Conservation (phyloP, 2,329 filamentous ascomycete genomes). For the Penicillium sp. region DNA sequence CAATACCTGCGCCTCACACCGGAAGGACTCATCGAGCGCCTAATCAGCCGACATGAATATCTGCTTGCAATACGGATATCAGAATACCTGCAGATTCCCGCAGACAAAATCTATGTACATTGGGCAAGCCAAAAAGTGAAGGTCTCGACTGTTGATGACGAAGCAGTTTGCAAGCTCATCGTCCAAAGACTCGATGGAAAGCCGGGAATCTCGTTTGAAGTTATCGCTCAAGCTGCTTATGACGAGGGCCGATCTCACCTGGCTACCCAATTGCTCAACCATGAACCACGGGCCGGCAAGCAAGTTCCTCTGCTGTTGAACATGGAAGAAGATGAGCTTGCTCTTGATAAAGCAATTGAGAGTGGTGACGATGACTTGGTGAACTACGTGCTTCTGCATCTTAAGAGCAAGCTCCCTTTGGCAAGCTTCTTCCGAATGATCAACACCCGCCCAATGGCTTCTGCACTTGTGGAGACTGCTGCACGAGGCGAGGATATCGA, state of each 20-base stretch:
- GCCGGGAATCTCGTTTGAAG: constrained; percentile 90
- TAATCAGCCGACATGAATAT: constrained; percentile 88
- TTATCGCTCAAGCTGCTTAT: constrained; percentile 88
- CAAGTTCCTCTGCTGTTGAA: constrained; percentile 89
- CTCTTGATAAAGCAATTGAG: constrained; percentile 93
- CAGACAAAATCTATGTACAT: constrained; percentile 89
- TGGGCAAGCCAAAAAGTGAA: constrained; percentile 96
- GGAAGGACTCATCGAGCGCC: constrained; percentile 77
- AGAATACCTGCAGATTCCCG: constrained; percentile 78
- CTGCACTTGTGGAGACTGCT: constrained; percentile 82
- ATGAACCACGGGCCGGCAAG: constrained; percentile 90
- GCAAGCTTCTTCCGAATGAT: constrained; percentile 91
- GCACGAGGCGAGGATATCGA: constrained; percentile 75
- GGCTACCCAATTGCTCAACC: constrained; percentile 85
- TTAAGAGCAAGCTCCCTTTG: constrained; percentile 86
- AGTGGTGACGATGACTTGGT: constrained; percentile 92
- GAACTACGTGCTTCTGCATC: constrained; percentile 79
- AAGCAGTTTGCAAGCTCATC: constrained; percentile 79
- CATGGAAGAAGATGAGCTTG: constrained; percentile 95
- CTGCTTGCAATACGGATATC: constrained; percentile 85
- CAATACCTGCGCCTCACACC: constrained; percentile 90
- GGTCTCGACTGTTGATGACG: constrained; percentile 78
- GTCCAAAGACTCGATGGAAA: constrained; percentile 85
- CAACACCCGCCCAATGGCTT: constrained; percentile 79
- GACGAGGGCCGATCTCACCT: constrained; percentile 88